Percentiles rank a stretch among this genome's conserved stretches.
These are phyloP conservation scores for Nicotiana tabacum DNA, from an alignment of 257 asterid species.

Conservation along the genomic window DNA sequence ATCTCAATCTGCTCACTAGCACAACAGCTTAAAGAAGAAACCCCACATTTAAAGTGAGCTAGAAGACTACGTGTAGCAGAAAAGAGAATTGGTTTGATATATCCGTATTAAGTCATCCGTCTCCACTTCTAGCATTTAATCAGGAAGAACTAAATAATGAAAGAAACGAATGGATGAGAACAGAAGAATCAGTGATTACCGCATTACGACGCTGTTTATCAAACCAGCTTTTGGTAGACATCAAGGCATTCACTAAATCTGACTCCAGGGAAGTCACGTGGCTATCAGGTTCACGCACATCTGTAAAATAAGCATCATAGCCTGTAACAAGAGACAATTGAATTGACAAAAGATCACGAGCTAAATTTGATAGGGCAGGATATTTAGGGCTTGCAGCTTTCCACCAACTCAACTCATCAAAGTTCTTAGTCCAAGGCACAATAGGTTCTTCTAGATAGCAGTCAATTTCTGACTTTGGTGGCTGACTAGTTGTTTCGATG, in stretches of 20 bases:
- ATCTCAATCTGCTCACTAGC: background rate
- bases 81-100: background rate
- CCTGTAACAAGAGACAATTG: conserved; percentile 14
- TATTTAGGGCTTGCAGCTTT: conserved; percentile 15
- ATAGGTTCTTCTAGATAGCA: conserved; percentile 25
- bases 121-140: background rate
- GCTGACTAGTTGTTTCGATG: conserved; percentile 11
- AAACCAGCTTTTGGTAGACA: conserved; percentile 17
- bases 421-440: conserved; percentile 21
- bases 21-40: conserved; percentile 2
- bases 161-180: background rate
- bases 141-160: background rate
- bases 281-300: conserved; percentile 2
- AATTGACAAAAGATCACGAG: conserved; percentile 18
- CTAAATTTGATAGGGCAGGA: conserved; percentile 22
- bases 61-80: background rate
- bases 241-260: conserved; percentile 17
- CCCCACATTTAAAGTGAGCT: background rate
- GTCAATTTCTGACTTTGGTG: conserved; percentile 18
- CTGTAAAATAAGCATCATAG: conserved; percentile 9
- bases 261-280: background rate
- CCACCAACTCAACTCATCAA: conserved; percentile 24
- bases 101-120: background rate
- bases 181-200: conserved; percentile 6
- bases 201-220: background rate